Base-by-base conservation (phyloP, 129 eudicot genomes). In the Flaveria trinervia region DNA sequence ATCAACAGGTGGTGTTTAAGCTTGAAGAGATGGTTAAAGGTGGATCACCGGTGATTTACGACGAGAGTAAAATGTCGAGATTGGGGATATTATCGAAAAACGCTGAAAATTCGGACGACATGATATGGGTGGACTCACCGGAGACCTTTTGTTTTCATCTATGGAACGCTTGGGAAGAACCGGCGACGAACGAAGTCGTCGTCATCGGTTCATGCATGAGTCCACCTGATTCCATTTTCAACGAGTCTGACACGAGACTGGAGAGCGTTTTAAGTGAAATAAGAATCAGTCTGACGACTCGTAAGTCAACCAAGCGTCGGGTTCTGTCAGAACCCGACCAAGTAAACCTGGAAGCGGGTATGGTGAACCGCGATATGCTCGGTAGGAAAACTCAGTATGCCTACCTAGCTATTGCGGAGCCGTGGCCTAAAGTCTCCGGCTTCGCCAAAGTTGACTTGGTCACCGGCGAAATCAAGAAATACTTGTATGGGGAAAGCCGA, bases 131-230 rank as follows among this genome's bases (percentile, higher is more conserved):
- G 0, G 91, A 87, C 16, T 83, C 78, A n/a, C 88, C 88, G 8
- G 88, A 87, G 30, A 80, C 86, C 0, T 87, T 87, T 28, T 87
- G 91, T 41, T 87, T 87, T 56, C 91, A 87, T 18, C 45, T 87
- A 7, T 87, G 91, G 91, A 87, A 87, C 71, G 91, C 91, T 4
- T 87, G 91, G 91, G 91, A 87, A 64, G 91, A 87, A 18, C 71
- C 77, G 0, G 87, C 82, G 48, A 51, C 78, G 16, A 73, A 87
- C 8, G 88, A 84, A 50, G 81, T 84, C 3, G 91, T 84, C 5
- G 91, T 87, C 30, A 87, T 87, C 23, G 91, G 91, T 25, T 87
- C 91, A 46, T 87, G 88, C 77, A 87, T 87, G 91, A 87, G 87
- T 15, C 91, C 91, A 28, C 83, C 88, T 1, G 91, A 87, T 64